phyloP scores from a whole-genome alignment of 2,329 filamentous ascomycete genomes.

The Huntiella decipiens region DNA sequence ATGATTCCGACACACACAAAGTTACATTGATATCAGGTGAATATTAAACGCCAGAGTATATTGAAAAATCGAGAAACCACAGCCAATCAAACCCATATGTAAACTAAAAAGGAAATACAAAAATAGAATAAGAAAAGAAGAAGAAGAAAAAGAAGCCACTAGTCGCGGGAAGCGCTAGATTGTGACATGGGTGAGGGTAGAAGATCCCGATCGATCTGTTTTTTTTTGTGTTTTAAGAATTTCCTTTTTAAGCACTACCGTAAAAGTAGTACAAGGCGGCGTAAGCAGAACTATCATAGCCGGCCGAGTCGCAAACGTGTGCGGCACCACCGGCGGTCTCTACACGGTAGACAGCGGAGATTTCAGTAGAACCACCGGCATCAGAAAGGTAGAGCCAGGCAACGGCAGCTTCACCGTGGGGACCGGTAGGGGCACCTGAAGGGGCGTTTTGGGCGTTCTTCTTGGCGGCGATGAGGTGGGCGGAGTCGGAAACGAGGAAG shows the following conservation, averaged over 20 bases:
- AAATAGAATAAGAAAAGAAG: background rate
- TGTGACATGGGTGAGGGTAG: background rate
- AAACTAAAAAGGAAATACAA: background rate
- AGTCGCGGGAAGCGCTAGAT: background rate
- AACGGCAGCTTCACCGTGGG: slow-evolving; percentile 6
- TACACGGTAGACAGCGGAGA: slow-evolving; percentile 7
- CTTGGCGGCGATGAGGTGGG: slow-evolving; percentile 29
- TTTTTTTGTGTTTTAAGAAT: background rate
- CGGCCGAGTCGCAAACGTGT: slow-evolving; percentile 15
- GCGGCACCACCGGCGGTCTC: slow-evolving; percentile 12
- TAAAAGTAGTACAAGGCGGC: slow-evolving; percentile 41
- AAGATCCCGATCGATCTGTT: background rate
- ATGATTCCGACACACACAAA: background rate
- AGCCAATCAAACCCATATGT: background rate
- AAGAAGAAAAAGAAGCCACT: background rate
- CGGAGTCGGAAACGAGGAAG: slow-evolving; percentile 33
- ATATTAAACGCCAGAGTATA: background rate
- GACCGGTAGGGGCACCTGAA: background rate
- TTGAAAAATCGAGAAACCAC: too few relatives aligned
- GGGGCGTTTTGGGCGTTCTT: slow-evolving; percentile 19
- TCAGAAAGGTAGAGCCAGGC: slow-evolving; percentile 7
- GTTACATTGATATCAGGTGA: background rate
- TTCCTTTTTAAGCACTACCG: slow-evolving; percentile 15
- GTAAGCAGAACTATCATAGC: slow-evolving; percentile 30
- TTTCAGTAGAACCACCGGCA: slow-evolving; percentile 5